These are phyloP conservation scores for Phytophthora melonis DNA, from an alignment of 352 stramenopile species.

Conservation along the genomic window DNA sequence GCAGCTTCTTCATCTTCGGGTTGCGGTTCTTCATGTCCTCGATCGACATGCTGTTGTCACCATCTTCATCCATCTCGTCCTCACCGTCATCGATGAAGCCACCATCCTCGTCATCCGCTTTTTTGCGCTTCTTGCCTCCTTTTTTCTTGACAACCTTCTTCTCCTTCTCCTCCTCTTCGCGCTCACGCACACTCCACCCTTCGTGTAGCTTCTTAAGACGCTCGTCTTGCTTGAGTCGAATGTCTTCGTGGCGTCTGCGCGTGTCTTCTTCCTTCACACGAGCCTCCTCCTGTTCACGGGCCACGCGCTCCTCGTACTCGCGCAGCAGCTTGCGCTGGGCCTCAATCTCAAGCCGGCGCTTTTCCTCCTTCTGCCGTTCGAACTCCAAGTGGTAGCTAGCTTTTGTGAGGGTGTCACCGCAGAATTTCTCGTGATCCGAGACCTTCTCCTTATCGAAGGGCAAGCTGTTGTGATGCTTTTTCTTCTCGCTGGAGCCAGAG, in stretches of 20 bases:
- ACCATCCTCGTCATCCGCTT: conserved; percentile 73
- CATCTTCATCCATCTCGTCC: conserved; percentile 69
- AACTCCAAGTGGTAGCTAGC: conserved; percentile 92
- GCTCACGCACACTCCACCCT: conserved; percentile 85
- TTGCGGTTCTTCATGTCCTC: conserved; percentile 93
- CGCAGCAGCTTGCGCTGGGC: conserved; percentile 80
- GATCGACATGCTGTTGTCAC: conserved; percentile 78
- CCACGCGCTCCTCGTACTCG: conserved; percentile 84
- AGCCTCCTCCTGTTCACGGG: conserved; percentile 66
- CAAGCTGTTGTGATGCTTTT: conserved; percentile 67
- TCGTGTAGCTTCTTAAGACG: conserved; percentile 83
- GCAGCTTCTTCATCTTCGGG: conserved; percentile 85
- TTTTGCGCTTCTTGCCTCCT: conserved; percentile 82
- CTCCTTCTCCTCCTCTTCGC: conserved; percentile 81
- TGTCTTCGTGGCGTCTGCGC: conserved; percentile 69
- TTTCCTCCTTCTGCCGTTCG: conserved; percentile 88
- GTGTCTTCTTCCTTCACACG: conserved; percentile 65
- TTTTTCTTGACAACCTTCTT: conserved; percentile 82
- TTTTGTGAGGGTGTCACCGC: conserved; percentile 86
- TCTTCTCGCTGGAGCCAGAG: conserved; percentile 45
- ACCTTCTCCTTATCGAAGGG: conserved; percentile 91
- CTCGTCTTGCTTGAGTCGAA: conserved; percentile 86
- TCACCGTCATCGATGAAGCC: conserved; percentile 74
- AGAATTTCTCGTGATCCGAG: conserved; percentile 90
- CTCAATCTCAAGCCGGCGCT: conserved; percentile 84